Evolutionary conservation across 257 asterid genomes (phyloP), one percentile per base, ranked within the genome.

Genomic region (Craterostigma plantagineum): DNA sequence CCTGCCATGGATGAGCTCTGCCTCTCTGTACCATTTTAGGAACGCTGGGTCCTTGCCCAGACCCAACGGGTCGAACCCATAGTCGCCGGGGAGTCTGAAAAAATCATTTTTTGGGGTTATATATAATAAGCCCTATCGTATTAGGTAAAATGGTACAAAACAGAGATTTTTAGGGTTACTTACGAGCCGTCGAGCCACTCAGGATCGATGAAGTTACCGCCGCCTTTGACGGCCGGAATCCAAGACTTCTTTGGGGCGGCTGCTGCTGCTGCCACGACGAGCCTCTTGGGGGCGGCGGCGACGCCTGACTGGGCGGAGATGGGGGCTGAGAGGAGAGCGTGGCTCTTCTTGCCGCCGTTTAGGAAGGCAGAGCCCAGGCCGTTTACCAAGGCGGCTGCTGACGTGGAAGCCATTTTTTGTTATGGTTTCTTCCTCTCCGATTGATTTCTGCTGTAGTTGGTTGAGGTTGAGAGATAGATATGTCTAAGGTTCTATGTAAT

Each of bases 131-230:
- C 15, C 45, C 13, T 41, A 8, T 8, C 15, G 12, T 11, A 16
- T 41, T 8, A n/a, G 17, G 1, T 11, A 12, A 10, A 9, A 36
- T 34, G 8, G 40, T 36, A 36, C 3, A 8, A 12, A 10, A 0
- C 9, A 14, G 10, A 1, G 14, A 27, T 4, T 12, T 9, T 11
- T 10, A 30, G 51, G 30, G 18, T 34, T 7, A 74, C 92, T 64
- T 77, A 87, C 98, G 98, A 87, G 71, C 98, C 98, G 66, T 87
- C 98, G 48, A 87, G 98, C 93, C 93, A 79, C 50, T 82, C 98
- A 0, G 95, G 98, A 67, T 87, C 83, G 45, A 72, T 35, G 11
- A 87, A 46, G 72, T 61, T 70, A 56, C 79, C 76, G 10, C 94
- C 95, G 33, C 65, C 65, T 61, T 16, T 74, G 9, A 87, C 86